Evolutionary conservation across 257 asterid genomes (phyloP).

Genomic region (Misopates orontium): DNA sequence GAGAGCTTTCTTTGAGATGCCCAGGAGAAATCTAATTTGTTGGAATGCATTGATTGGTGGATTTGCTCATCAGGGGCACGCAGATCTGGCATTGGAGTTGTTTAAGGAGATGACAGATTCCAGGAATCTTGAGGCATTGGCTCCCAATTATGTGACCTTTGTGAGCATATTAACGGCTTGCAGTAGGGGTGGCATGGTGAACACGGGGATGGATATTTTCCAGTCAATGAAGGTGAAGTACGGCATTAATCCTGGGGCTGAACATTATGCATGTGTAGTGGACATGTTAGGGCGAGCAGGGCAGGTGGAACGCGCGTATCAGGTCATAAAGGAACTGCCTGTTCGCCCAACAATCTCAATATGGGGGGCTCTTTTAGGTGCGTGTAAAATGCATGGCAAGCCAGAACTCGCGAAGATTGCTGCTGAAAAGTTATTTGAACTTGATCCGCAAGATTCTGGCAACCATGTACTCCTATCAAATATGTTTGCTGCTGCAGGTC

Average conservation of each 20-base stretch:
- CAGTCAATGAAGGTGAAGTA: slow-evolving; percentile 55
- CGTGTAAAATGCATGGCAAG: slow-evolving; percentile 71
- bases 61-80: slow-evolving; percentile 83
- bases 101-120: slow-evolving; percentile 52
- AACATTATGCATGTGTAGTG: slow-evolving; percentile 85
- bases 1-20: slow-evolving; percentile 49
- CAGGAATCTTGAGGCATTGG: slow-evolving; percentile 21
- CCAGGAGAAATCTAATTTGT: slow-evolving; percentile 59
- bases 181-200: slow-evolving; percentile 83
- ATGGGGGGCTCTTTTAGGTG: slow-evolving; percentile 90
- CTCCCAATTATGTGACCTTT: slow-evolving; percentile 75
- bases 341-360: slow-evolving; percentile 65
- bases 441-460: slow-evolving; percentile 87
- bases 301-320: slow-evolving; percentile 70
- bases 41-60: slow-evolving; percentile 90
- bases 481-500: slow-evolving; percentile 71
- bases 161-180: slow-evolving; percentile 82
- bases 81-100: slow-evolving; percentile 57
- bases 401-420: slow-evolving; percentile 72
- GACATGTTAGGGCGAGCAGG: slow-evolving; percentile 95
- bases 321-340: slow-evolving; percentile 57
- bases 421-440: slow-evolving; percentile 71
- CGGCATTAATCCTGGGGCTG: slow-evolving; percentile 68
- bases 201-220: slow-evolving; percentile 63
- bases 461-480: slow-evolving; percentile 79